Conservation (phyloP, 176 grass and related monocot genomes). For the Ensete glaucum region DNA sequence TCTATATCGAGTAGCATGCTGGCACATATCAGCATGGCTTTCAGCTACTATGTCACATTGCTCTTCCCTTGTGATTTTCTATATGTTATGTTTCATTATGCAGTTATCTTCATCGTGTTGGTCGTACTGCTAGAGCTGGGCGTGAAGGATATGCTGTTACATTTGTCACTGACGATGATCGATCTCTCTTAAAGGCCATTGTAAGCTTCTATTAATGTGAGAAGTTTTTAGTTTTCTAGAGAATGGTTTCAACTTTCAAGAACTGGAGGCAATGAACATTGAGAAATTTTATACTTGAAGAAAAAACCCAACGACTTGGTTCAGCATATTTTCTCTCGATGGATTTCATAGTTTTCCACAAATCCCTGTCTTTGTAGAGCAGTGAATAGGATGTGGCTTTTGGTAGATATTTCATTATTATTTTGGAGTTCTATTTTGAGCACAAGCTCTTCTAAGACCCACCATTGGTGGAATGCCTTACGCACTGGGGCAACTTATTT, state of each 20-base stretch:
- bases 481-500: too few relatives aligned
- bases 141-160: conserved; percentile 91
- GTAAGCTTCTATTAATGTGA: conserved; percentile 24
- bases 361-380: too few relatives aligned
- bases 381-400: too few relatives aligned
- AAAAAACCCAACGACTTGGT: too few relatives aligned
- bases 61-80: not conserved
- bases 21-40: not conserved
- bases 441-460: too few relatives aligned
- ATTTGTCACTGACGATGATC: conserved; percentile 97
- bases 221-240: conserved; percentile 20
- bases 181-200: conserved; percentile 88
- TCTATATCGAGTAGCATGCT: not conserved
- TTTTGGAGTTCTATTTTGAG: too few relatives aligned
- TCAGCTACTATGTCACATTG: not conserved
- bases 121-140: conserved; percentile 79
- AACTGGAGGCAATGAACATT: not conserved
- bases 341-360: too few relatives aligned
- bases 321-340: too few relatives aligned
- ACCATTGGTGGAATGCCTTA: too few relatives aligned
- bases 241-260: not conserved
- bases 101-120: conserved; percentile 94
- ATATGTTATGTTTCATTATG: conserved; percentile 4
- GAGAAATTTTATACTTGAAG: too few relatives aligned
- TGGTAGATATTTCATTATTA: too few relatives aligned